A percentile compares a stretch with the other conserved stretches of the same genome.
phyloP scores from a whole-genome alignment of 129 eudicot species.

The Flaveria linearis region DNA sequence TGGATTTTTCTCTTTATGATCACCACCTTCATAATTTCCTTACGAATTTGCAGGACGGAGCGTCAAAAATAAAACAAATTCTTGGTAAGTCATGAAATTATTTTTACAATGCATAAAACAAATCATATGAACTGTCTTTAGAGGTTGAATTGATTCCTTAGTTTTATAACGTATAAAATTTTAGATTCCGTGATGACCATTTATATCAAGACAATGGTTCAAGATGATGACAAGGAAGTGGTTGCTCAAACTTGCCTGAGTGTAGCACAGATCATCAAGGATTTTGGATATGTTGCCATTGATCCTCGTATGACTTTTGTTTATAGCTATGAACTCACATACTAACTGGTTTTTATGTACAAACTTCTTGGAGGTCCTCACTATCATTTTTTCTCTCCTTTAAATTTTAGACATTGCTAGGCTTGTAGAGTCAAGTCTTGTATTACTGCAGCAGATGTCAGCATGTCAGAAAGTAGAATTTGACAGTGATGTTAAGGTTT shows the following conservation, averaged over 20 bases:
- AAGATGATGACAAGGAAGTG: conserved; percentile 96
- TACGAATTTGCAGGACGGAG: conserved; percentile 61
- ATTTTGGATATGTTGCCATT: conserved; percentile 64
- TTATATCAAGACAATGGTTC: conserved; percentile 81
- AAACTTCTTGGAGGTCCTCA: conserved; percentile 19
- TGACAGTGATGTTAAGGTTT: conserved; percentile 64
- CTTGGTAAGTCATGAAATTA: conserved; percentile 50
- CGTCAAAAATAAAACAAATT: conserved; percentile 55
- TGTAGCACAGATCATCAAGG: conserved; percentile 64
- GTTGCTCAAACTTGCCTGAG: conserved; percentile 97
- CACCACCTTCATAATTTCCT: neutral
- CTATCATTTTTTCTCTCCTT: neutral
- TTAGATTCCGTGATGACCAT: conserved; percentile 81
- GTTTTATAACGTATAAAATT: conserved; percentile 14
- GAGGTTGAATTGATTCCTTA: conserved; percentile 7
- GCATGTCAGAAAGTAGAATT: conserved; percentile 71
- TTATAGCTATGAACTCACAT: neutral
- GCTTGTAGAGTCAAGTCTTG: conserved; percentile 71
- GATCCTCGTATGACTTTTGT: conserved; percentile 59
- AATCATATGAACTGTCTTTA: conserved; percentile 1
- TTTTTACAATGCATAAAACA: too few species aligned
- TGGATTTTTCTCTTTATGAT: neutral
- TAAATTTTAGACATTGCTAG: conserved; percentile 57
- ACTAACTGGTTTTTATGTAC: conserved; percentile 6
- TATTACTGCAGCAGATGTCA: conserved; percentile 65